Percentiles rank a stretch among this genome's conserved stretches.
Conservation (phyloP, 1,284 basidiomycete genomes). For the Tilletia setariae region DNA sequence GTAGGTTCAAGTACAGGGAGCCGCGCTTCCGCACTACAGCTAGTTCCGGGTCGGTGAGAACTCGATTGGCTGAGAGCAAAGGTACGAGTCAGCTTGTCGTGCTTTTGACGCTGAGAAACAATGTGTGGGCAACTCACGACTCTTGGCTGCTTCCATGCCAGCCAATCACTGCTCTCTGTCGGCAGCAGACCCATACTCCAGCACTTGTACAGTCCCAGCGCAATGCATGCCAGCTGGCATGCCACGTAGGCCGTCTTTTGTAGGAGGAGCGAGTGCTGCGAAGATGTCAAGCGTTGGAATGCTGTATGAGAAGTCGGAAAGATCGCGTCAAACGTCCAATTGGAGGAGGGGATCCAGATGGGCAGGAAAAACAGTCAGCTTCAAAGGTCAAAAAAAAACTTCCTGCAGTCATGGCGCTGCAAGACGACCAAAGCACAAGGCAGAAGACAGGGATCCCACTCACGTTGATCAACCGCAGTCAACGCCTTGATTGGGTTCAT, state of each 20-base stretch:
- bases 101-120: not conserved
- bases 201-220: slow-evolving; percentile 50
- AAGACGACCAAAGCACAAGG: no score
- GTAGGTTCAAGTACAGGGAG: no score
- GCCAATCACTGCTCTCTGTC: slow-evolving; percentile 52
- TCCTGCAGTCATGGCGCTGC: no score
- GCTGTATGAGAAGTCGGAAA: slow-evolving; percentile 20
- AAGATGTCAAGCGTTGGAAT: slow-evolving; percentile 39
- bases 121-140: slow-evolving; percentile 32
- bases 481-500: slow-evolving; percentile 43
- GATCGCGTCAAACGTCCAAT: not conserved
- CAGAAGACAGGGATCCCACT: slow-evolving; percentile 8
- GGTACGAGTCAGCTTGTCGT: not conserved
- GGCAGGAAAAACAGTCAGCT: not conserved
- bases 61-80: no score
- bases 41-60: no score
- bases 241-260: slow-evolving; percentile 41
- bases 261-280: slow-evolving; percentile 37
- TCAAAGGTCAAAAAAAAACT: no score
- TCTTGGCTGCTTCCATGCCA: slow-evolving; percentile 46
- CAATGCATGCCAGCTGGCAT: slow-evolving; percentile 42
- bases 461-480: slow-evolving; percentile 33
- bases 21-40: no score
- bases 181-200: slow-evolving; percentile 53
- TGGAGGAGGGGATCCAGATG: not conserved